phyloP scores from a whole-genome alignment of 2,329 filamentous ascomycete species.

The Phaeoacremonium minimum region DNA sequence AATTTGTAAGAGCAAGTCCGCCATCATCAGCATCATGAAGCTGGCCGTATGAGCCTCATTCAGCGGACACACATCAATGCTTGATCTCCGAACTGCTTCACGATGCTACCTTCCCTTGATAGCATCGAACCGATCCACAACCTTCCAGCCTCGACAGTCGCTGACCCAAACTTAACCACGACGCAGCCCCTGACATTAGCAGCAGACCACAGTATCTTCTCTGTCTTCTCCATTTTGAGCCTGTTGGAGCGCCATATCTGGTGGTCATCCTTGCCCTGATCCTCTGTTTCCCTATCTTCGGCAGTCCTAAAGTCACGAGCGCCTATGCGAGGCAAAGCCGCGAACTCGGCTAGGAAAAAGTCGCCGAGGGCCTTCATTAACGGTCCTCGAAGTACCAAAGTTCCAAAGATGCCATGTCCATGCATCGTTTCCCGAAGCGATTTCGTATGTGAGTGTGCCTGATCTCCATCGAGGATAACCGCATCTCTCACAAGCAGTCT shows the following conservation, averaged over 20 bases:
- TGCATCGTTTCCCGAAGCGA: constrained; percentile 63
- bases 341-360: constrained; percentile 79
- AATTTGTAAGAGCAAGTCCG: too few relatives aligned
- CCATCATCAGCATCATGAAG: too few relatives aligned
- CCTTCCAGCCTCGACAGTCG: constrained; percentile 74
- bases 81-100: constrained; percentile 71
- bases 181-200: constrained; percentile 78
- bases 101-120: constrained; percentile 67
- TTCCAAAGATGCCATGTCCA: constrained; percentile 73
- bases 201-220: constrained; percentile 74
- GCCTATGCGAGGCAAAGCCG: constrained; percentile 73
- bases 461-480: constrained; percentile 63
- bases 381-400: constrained; percentile 74
- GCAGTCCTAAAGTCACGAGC: constrained; percentile 68
- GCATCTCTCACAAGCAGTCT: constrained; percentile 82
- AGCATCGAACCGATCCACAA: constrained; percentile 78
- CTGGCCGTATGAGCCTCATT: too few relatives aligned
- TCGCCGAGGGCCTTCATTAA: constrained; percentile 60
- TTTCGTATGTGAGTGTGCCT: constrained; percentile 29
- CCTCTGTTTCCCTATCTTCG: constrained; percentile 32
- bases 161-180: constrained; percentile 85
- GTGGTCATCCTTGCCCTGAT: constrained; percentile 29
- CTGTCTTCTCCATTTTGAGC: constrained; percentile 51
- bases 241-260: constrained; percentile 52
- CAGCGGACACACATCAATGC: constrained; percentile 70